These are phyloP conservation scores for Rhodofomes roseus DNA, from an alignment of 1,284 basidiomycete species.

Conservation along the genomic window DNA sequence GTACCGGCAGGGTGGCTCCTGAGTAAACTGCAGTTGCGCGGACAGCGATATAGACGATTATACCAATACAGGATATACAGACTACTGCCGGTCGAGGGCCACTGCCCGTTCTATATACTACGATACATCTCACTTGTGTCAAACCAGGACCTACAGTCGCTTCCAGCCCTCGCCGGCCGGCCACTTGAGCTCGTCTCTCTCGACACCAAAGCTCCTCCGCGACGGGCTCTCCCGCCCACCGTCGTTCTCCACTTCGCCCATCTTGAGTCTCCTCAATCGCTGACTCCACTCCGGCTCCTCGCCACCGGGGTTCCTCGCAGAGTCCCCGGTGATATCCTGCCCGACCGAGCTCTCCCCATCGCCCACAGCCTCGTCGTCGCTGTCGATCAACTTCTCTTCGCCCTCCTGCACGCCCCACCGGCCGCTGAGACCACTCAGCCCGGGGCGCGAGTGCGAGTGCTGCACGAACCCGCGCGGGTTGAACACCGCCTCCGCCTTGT, in stretches of 20 bases:
- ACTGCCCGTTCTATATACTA: neutral
- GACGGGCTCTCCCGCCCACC: conserved; percentile 11
- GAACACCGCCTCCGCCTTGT: conserved; percentile 68
- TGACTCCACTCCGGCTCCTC: conserved; percentile 21
- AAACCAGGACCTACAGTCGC: conserved; percentile 34
- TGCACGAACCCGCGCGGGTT: conserved; percentile 54
- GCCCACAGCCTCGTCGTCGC: conserved; percentile 15
- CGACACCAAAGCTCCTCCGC: conserved; percentile 19
- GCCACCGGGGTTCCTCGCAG: conserved; percentile 7
- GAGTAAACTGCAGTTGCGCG: too few relatives aligned
- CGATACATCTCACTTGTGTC: neutral
- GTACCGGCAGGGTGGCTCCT: too few relatives aligned
- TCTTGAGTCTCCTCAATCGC: conserved; percentile 27
- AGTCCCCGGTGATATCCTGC: conserved; percentile 16
- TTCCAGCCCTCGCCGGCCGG: conserved; percentile 59
- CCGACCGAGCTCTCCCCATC: conserved; percentile 19
- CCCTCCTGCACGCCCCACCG: conserved; percentile 24
- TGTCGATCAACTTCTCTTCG: conserved; percentile 26
- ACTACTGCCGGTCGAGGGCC: neutral
- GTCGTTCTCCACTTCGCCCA: conserved; percentile 15
- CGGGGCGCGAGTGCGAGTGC: conserved; percentile 22
- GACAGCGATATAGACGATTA: neutral
- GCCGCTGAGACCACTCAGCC: conserved; percentile 19
- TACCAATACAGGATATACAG: neutral
- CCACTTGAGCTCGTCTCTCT: conserved; percentile 58